These are phyloP conservation scores for Mortierella antarctica DNA, from an alignment of 192 early-diverging fungal genomes.

Conservation along the genomic window DNA sequence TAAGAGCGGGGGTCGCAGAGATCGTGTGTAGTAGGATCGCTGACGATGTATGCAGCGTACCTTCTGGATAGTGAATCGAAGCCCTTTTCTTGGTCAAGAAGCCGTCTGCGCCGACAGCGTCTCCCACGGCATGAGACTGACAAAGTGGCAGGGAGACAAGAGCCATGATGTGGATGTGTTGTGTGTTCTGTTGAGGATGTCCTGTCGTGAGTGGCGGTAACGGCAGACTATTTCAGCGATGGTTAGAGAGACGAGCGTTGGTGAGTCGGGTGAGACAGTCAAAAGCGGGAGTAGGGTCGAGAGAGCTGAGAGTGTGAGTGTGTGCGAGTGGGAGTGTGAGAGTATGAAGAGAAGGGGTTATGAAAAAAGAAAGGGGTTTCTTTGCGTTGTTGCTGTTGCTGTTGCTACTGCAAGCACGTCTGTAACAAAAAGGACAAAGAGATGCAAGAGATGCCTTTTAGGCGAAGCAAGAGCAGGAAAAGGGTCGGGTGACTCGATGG, in stretches of 20 bases:
- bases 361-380: too few relatives aligned
- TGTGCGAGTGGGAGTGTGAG: not conserved
- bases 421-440: too few relatives aligned
- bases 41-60: not conserved
- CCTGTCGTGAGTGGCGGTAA: not conserved
- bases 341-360: not conserved
- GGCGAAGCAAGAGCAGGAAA: too few relatives aligned
- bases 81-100: slow-evolving; percentile 33
- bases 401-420: too few relatives aligned
- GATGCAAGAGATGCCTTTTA: too few relatives aligned
- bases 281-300: not conserved
- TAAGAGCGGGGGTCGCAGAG: not conserved
- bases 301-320: not conserved
- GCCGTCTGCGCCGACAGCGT: slow-evolving; percentile 5
- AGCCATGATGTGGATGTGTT: slow-evolving; percentile 19
- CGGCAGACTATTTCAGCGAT: not conserved
- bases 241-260: not conserved
- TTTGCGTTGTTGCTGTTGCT: too few relatives aligned
- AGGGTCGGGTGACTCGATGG: too few relatives aligned
- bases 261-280: not conserved
- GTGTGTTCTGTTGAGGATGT: not conserved
- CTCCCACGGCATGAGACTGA: slow-evolving; percentile 6
- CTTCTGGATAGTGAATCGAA: slow-evolving; percentile 45
- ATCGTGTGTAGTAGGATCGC: not conserved
- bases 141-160: slow-evolving; percentile 23